These are phyloP conservation scores for Parathielavia hyrcaniae DNA, from an alignment of 495 filamentous ascomycete species.

Conservation along the genomic window DNA sequence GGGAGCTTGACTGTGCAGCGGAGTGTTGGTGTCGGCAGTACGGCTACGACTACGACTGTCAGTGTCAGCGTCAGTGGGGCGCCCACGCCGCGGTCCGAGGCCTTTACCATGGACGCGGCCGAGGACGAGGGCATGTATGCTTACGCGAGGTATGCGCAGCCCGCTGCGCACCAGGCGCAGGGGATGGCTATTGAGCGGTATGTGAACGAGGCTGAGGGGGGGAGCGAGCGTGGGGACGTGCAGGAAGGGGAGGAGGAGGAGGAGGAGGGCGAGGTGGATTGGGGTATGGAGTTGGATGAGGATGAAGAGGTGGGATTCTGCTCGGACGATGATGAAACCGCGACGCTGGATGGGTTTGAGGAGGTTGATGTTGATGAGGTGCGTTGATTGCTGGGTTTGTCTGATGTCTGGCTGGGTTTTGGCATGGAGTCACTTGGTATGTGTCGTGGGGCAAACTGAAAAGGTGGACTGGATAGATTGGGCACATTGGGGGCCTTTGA, in stretches of 20 bases:
- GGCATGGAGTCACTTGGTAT: not conserved
- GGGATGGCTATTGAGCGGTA: constrained; percentile 24
- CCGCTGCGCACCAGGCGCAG: constrained; percentile 25
- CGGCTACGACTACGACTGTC: not conserved
- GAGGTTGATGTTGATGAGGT: constrained; percentile 3
- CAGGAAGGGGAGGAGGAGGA: constrained; percentile 3
- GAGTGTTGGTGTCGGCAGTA: constrained; percentile 18
- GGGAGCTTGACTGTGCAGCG: constrained; percentile 29
- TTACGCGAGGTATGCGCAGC: constrained; percentile 23
- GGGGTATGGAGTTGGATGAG: constrained; percentile 3
- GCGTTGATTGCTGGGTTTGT: not conserved
- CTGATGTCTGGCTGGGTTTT: not conserved
- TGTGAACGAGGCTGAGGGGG: constrained; percentile 15
- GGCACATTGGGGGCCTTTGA: too few species aligned
- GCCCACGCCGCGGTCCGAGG: constrained; percentile 19
- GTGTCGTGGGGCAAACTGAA: too few species aligned
- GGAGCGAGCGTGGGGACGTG: constrained; percentile 1
- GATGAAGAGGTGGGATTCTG: constrained; percentile 1
- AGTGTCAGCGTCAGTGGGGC: constrained; percentile 15
- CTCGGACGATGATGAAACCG: constrained; percentile 9
- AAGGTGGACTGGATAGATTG: too few species aligned
- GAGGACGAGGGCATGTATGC: constrained; percentile 14
- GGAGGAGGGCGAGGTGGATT: constrained; percentile 4
- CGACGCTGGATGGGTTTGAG: constrained; percentile 27
- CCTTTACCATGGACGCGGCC: constrained; percentile 16